Percentiles rank a stretch among this genome's conserved stretches.
Conservation (phyloP, 306 rosid genomes). For the Casuarina equisetifolia region DNA sequence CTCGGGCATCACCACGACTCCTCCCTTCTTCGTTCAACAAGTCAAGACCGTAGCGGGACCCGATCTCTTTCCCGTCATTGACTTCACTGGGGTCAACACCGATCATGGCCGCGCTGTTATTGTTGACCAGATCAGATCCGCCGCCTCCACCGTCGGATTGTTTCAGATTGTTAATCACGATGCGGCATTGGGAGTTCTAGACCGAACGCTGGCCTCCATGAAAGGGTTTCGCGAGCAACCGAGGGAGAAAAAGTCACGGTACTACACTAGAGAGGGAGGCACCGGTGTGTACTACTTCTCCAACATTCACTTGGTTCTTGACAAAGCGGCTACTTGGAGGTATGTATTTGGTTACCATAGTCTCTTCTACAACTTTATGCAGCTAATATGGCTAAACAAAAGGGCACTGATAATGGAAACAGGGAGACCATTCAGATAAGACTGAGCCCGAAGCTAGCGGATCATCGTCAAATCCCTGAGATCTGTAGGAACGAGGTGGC, state of each 20-base stretch:
- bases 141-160: constrained; percentile 60
- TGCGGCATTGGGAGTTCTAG: constrained; percentile 30
- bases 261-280: constrained; percentile 39
- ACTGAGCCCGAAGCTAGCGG: constrained; percentile 34
- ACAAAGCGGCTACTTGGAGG: constrained; percentile 67
- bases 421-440: constrained; percentile 59
- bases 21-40: constrained; percentile 55
- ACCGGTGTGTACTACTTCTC: constrained; percentile 40
- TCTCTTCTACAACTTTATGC: too few relatives aligned
- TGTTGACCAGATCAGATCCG: constrained; percentile 32
- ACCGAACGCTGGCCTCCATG: constrained; percentile 27
- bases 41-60: constrained; percentile 34
- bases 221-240: constrained; percentile 60
- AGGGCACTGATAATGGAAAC: not conserved
- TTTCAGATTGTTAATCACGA: constrained; percentile 63
- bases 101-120: constrained; percentile 23
- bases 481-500: too few relatives aligned
- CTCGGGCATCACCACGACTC: constrained; percentile 49
- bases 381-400: too few relatives aligned
- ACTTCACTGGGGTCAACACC: constrained; percentile 32
- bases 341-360: too few relatives aligned
- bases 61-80: constrained; percentile 42
- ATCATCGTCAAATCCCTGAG: not conserved
- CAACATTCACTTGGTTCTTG: constrained; percentile 41
- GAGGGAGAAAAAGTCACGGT: constrained; percentile 39